Evolutionary conservation across 2,329 filamentous ascomycete species (phyloP), one percentile per base, ranked within the genome.

Genomic region (Colletotrichum orchidophilum): DNA sequence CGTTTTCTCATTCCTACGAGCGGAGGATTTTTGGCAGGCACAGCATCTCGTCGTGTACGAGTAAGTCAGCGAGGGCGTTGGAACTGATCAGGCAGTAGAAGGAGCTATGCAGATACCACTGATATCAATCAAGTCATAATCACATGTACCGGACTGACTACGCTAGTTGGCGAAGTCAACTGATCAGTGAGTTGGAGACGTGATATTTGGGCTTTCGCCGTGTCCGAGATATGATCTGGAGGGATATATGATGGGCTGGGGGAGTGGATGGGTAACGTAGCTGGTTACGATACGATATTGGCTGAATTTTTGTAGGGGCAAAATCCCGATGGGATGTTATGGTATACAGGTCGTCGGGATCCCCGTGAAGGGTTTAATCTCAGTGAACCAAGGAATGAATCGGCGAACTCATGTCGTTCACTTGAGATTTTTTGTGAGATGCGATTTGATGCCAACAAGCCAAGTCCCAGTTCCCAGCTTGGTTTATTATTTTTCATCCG

Each of bases 21-120:
- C 46, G 55, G 39, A 46, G 55, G 66, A 58, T 27, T 49, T 65
- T 68, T 55, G 31, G 57, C 60, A 61, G 33, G 66, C 61, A 64
- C 61, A 65, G 66, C 60, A 57, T 72, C 65, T 58, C 54, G 60
- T 70, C 50, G 54, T 70, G 70, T 70, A 66, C 55, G 50, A 70
- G 21, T 62, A 58, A 33, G 49, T 55, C 46, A 50, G 61, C 70
- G 49, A 66, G 49, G 60, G 66, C 49, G 60, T 57, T 66, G 66
- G 52, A 50, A 70, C 50, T 70, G 29, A 35, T 24, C 53, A 21
- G 31, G 54, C 35, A 52, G 66, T 50, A 54, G 66, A 59, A 49
- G 24, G 12, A 60, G 31, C 27, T 31, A 35, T 61, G 69, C 57
- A 65, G 60, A 72, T 72, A 72, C 66, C 60, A 72, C 55, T 61